Conservation (phyloP, 345 rosid species). For the Ceriops decandra region DNA sequence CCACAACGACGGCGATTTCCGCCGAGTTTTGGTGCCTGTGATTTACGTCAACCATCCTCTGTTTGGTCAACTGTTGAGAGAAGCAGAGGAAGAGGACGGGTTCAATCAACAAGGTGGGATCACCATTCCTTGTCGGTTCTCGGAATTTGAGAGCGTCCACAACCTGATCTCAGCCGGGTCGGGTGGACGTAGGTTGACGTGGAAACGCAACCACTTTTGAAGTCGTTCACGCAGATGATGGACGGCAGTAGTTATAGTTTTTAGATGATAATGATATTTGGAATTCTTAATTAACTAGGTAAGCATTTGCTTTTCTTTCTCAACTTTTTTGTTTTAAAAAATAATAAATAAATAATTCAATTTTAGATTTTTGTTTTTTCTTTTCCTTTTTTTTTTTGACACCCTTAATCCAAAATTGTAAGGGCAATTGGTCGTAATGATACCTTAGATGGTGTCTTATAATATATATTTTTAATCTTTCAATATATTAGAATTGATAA, state of each 20-base stretch:
- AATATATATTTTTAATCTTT: too few relatives aligned
- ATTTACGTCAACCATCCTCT: slow-evolving; percentile 90
- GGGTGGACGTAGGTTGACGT: slow-evolving; percentile 34
- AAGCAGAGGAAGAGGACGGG: slow-evolving; percentile 79
- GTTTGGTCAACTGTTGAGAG: slow-evolving; percentile 68
- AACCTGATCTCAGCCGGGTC: slow-evolving; percentile 61
- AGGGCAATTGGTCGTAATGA: too few relatives aligned
- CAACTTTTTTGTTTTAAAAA: too few relatives aligned
- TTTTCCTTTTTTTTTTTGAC: too few relatives aligned
- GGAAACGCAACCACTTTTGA: slow-evolving; percentile 33
- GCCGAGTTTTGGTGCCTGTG: slow-evolving; percentile 76
- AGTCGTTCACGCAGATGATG: neutral
- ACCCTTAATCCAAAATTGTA: too few relatives aligned
- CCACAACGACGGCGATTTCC: slow-evolving; percentile 62
- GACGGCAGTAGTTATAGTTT: slow-evolving; percentile 20
- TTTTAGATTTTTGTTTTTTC: too few relatives aligned
- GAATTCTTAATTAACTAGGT: too few relatives aligned
- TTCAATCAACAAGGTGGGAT: slow-evolving; percentile 79
- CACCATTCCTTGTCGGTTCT: slow-evolving; percentile 77
- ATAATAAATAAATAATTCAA: too few relatives aligned
- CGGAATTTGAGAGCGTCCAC: slow-evolving; percentile 77
- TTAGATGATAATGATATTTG: too few relatives aligned
- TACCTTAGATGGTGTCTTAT: too few relatives aligned
- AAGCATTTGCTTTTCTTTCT: too few relatives aligned
- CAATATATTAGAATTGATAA: too few relatives aligned